Conservation (phyloP, 108 stramenopile species). For the Cylindrotheca fusiformis region DNA sequence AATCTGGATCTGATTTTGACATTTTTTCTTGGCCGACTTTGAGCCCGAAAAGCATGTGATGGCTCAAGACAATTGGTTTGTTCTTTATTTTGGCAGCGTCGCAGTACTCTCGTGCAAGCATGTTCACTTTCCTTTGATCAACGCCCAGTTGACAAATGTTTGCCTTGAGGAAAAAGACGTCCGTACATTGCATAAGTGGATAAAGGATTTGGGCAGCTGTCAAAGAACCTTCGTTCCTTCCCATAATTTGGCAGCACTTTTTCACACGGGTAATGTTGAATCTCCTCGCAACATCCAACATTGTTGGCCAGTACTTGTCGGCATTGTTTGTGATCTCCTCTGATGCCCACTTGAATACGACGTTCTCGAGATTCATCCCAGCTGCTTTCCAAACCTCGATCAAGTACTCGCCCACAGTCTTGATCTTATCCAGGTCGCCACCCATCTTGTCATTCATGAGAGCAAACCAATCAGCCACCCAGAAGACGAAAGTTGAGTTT, state of each 20-base stretch:
- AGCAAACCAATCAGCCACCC: constrained; percentile 99
- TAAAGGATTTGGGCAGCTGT: constrained; percentile 97
- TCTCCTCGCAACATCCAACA: constrained; percentile 96
- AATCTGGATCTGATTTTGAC: constrained; percentile 99
- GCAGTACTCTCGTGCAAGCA: constrained; percentile 99
- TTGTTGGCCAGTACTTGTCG: constrained; percentile 86
- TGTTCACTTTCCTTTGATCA: constrained; percentile 99
- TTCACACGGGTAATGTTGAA: constrained; percentile 94
- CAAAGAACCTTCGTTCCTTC: constrained; percentile 90
- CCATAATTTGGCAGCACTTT: constrained; percentile 99
- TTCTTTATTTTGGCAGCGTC: constrained; percentile 87
- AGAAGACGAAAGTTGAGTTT: constrained; percentile 94
- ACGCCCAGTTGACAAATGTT: constrained; percentile 99
- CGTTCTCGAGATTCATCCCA: constrained; percentile 96
- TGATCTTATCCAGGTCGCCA: constrained; percentile 92
- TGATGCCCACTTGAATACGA: constrained; percentile 98
- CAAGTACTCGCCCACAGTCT: constrained; percentile 94
- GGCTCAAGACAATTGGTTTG: constrained; percentile 95
- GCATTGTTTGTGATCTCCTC: constrained; percentile 97
- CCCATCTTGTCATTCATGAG: constrained; percentile 99
- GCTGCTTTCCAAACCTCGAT: constrained; percentile 99
- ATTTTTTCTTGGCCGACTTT: constrained; percentile 99
- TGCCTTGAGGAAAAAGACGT: constrained; percentile 98
- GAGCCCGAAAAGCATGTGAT: constrained; percentile 95
- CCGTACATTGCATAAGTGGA: constrained; percentile 98